Evolutionary conservation across 2,329 filamentous ascomycete species (phyloP).

Genomic region (Fusarium sp.): DNA sequence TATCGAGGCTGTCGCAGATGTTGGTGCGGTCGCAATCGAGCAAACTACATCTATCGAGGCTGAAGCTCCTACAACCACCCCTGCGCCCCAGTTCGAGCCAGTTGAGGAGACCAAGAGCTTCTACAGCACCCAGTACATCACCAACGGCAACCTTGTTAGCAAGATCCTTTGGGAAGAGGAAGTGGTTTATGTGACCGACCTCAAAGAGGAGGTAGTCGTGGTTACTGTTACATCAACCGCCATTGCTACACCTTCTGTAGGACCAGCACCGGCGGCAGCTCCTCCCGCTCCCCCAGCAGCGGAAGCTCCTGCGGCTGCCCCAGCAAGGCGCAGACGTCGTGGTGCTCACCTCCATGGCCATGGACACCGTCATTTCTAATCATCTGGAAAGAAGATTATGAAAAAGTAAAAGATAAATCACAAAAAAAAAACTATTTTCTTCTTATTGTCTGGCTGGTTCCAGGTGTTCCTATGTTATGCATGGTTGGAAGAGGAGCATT

Average conservation of each 20-base stretch:
- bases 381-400: slow-evolving; percentile 23
- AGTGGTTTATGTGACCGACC: slow-evolving; percentile 63
- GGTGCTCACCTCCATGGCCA: slow-evolving; percentile 53
- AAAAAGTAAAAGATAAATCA: slow-evolving; percentile 10
- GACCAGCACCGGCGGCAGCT: not conserved
- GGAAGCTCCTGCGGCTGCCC: not conserved
- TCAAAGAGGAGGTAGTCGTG: slow-evolving; percentile 55
- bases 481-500: slow-evolving; percentile 51
- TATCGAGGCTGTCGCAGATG: slow-evolving; percentile 13
- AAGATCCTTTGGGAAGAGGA: slow-evolving; percentile 69
- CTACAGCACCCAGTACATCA: slow-evolving; percentile 65
- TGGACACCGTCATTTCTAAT: slow-evolving; percentile 44
- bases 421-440: slow-evolving; percentile 22
- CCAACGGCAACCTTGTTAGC: slow-evolving; percentile 61
- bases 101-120: slow-evolving; percentile 50
- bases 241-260: slow-evolving; percentile 29
- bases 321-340: slow-evolving; percentile 43
- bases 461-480: slow-evolving; percentile 49
- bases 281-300: not conserved
- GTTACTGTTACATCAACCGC: slow-evolving; percentile 52
- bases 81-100: slow-evolving; percentile 40
- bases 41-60: slow-evolving; percentile 18
- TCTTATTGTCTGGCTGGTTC: slow-evolving; percentile 52
- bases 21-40: slow-evolving; percentile 17
- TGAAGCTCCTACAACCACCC: slow-evolving; percentile 38